phyloP scores from a whole-genome alignment of 2,329 filamentous ascomycete genomes.

The Exophiala lecanii-corni region DNA sequence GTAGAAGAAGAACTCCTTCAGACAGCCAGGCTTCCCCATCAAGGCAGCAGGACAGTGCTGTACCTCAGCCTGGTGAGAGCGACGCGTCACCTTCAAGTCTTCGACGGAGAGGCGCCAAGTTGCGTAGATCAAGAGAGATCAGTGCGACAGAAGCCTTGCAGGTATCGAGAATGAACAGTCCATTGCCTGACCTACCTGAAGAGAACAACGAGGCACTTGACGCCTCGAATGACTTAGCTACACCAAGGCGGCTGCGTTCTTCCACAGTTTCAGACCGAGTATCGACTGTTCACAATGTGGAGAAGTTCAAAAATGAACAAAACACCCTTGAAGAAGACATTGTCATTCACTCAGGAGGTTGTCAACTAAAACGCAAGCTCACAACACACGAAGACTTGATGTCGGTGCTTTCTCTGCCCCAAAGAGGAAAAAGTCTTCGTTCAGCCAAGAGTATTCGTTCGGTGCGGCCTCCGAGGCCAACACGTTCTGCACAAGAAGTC shows the following conservation, averaged over 20 bases:
- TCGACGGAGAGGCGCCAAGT: slow-evolving; percentile 27
- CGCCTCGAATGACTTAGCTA: neutral
- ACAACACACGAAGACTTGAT: slow-evolving; percentile 93
- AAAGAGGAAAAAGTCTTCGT: slow-evolving; percentile 62
- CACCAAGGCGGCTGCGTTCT: no score
- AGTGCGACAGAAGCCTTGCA: neutral
- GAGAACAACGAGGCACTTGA: slow-evolving; percentile 5
- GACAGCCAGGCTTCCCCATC: slow-evolving; percentile 8
- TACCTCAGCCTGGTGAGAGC: slow-evolving; percentile 7
- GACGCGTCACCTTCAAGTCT: slow-evolving; percentile 26
- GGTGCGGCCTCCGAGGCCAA: slow-evolving; percentile 51
- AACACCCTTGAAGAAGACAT: no score
- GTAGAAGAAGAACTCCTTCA: slow-evolving; percentile 4
- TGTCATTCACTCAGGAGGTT: no score
- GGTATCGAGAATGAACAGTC: neutral
- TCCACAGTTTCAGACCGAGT: neutral
- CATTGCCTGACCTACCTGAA: neutral
- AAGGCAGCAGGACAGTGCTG: slow-evolving; percentile 5
- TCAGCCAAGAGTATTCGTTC: slow-evolving; percentile 76
- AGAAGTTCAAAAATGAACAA: neutral
- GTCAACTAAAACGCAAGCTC: slow-evolving; percentile 63
- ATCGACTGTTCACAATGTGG: neutral
- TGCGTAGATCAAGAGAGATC: slow-evolving; percentile 9
- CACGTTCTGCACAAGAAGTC: slow-evolving; percentile 65
- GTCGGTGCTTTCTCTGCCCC: slow-evolving; percentile 73